phyloP scores from a whole-genome alignment of 768 basidiomycete genomes.

The Zangia roseola region DNA sequence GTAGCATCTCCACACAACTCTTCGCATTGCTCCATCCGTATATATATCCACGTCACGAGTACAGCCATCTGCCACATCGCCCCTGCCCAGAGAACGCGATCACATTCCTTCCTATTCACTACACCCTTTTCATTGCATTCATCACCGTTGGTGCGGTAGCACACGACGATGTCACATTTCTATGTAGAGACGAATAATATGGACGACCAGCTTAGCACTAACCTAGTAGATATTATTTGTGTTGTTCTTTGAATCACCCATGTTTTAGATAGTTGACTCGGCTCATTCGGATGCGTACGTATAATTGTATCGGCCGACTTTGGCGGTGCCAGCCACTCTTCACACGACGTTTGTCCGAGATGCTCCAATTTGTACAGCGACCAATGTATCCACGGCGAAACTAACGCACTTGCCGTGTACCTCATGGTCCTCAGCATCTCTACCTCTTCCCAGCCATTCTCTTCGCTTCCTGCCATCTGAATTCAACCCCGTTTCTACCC shows the following conservation, averaged over 20 bases:
- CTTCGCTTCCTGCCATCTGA: not conserved
- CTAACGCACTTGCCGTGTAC: conserved; percentile 13
- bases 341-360: conserved; percentile 6
- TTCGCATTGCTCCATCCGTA: conserved; percentile 9
- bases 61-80: not conserved
- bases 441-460: not conserved
- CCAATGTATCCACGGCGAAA: conserved; percentile 25
- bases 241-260: not conserved
- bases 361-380: not conserved
- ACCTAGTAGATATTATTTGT: conserved; percentile 1
- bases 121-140: conserved; percentile 1
- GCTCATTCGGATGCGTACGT: not conserved
- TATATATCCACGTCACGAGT: not conserved
- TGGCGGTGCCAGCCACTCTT: conserved; percentile 2
- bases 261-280: conserved; percentile 4
- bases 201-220: not conserved
- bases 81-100: not conserved
- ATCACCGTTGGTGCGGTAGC: not conserved
- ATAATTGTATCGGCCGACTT: conserved; percentile 14
- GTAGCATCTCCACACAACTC: not conserved
- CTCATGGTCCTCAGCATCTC: conserved; percentile 16
- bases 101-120: not conserved
- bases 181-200: conserved; percentile 16
- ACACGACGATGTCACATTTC: not conserved
- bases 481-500: not conserved